Conservation (phyloP, 495 filamentous ascomycete species). For the Aspergillus ostianus region DNA sequence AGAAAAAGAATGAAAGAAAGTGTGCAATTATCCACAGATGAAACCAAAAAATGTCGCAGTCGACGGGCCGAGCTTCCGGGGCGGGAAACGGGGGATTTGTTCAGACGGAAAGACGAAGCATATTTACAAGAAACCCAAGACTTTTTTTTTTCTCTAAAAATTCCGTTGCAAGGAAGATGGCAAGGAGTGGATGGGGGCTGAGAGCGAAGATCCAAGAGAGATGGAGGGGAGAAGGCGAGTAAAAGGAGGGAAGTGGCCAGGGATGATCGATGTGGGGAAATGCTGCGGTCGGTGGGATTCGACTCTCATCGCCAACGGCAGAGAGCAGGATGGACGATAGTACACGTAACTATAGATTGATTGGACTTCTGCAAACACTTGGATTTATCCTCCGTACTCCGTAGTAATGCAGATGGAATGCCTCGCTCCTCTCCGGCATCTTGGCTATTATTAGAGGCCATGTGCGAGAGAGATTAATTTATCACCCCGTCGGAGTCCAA, state of each 20-base stretch:
- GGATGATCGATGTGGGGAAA: conserved; percentile 2
- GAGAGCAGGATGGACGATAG: neutral
- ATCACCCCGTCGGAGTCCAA: neutral
- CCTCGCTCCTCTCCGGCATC: neutral
- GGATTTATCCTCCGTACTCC: too few species aligned
- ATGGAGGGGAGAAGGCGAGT: neutral
- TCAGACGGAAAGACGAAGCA: conserved; percentile 17
- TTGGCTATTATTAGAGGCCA: neutral
- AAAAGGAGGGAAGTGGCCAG: conserved; percentile 7
- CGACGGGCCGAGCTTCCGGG: conserved; percentile 19
- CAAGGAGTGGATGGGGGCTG: neutral
- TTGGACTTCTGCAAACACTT: too few species aligned
- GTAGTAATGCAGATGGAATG: neutral
- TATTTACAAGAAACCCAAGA: conserved; percentile 17
- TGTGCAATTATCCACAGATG: conserved; percentile 1
- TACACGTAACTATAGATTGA: neutral
- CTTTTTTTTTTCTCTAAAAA: too few species aligned
- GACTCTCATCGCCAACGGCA: neutral
- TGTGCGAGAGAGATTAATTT: neutral
- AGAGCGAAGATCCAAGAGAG: conserved; percentile 5
- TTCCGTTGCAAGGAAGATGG: neutral
- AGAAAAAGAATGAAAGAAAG: neutral
- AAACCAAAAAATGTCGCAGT: conserved; percentile 4
- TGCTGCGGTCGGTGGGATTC: neutral
- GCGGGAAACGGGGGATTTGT: conserved; percentile 7